Evolutionary conservation across 768 basidiomycete species (phyloP), one percentile per base, ranked within the genome.

Genomic region (Tulasnella sp.): DNA sequence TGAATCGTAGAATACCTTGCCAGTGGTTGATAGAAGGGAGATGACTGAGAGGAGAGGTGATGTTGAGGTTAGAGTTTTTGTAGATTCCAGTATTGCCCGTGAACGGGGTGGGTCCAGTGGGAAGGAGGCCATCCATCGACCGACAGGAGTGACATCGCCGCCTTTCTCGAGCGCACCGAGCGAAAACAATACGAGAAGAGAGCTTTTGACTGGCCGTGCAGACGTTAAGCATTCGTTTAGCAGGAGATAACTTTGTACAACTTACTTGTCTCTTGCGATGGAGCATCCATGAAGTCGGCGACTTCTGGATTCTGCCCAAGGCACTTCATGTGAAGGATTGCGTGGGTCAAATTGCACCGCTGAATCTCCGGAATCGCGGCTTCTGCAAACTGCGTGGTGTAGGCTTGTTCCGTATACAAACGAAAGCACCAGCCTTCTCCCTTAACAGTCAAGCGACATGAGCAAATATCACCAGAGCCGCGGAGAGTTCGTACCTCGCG

Each of bases 21-120:
- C 91, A 0, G 92, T 92, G 3, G 91, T 86, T 14, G 93, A 93
- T 49, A 96, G 85, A 36, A 99, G 83, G 12, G 96, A 91, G 78
- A 98, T 85, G 79, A 99, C 91, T 79, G 92, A 90, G 79, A 98
- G 85, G 49, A 97, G 86, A 82, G 97, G 94, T 22, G 85, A 81
- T 0, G 91, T 89, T 58, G 54, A 58, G 84, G 94, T 98, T 1
- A 87, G 87, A 73, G 90, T 84, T 25, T 88, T 86, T 80, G 88
- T 87, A 0, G 97, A 93, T 17, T 92, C 91, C 73, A 99, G 84
- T 39, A 99, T 83, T 54, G 91, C 88, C 38, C 94, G 90, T 0
- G 96, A 89, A 74, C 90, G 88, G 39, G 89, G 84, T 0, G 97
- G 95, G 79, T 98, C 95, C n/a, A 97, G 88, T 2, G 97, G 97